Percentiles rank a stretch among this genome's conserved stretches.
These are phyloP conservation scores for Athelia psychrophila DNA, from an alignment of 1,284 basidiomycete genomes.

Conservation along the genomic window DNA sequence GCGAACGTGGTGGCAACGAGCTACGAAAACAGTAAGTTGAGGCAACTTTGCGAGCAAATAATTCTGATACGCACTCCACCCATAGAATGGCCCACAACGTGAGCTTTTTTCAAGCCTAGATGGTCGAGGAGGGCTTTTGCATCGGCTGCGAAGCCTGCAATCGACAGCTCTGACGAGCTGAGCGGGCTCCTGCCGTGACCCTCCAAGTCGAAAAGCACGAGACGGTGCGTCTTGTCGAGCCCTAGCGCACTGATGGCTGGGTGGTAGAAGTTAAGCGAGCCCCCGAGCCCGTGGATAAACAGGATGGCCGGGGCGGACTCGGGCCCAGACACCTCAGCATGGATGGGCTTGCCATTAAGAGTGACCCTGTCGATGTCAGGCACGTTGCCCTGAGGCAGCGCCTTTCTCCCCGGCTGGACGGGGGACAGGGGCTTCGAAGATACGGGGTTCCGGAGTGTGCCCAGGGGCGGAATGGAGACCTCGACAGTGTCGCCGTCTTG, in stretches of 20 bases:
- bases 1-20: slow-evolving; percentile 4
- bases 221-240: slow-evolving; percentile 1
- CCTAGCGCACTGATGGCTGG: slow-evolving; percentile 7
- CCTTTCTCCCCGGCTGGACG: not conserved
- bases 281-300: slow-evolving; percentile 19
- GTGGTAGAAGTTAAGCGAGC: slow-evolving; percentile 9
- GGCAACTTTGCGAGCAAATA: not conserved
- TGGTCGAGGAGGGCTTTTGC: slow-evolving; percentile 5
- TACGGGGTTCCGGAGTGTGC: not conserved
- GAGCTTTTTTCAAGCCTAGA: not conserved
- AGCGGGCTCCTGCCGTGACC: slow-evolving; percentile 10
- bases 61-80: slow-evolving; percentile 1
- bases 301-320: slow-evolving; percentile 10
- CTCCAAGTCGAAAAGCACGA: slow-evolving; percentile 15
- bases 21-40: not conserved
- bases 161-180: slow-evolving; percentile 6
- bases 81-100: slow-evolving; percentile 3
- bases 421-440: not conserved
- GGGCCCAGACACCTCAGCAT: slow-evolving; percentile 4
- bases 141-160: slow-evolving; percentile 8
- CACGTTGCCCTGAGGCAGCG: not conserved
- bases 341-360: not conserved
- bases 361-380: not conserved
- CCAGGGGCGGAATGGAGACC: slow-evolving; percentile 9
- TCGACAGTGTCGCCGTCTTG: slow-evolving; percentile 27